Conservation (phyloP, 495 filamentous ascomycete species). For the Physcia stellaris region DNA sequence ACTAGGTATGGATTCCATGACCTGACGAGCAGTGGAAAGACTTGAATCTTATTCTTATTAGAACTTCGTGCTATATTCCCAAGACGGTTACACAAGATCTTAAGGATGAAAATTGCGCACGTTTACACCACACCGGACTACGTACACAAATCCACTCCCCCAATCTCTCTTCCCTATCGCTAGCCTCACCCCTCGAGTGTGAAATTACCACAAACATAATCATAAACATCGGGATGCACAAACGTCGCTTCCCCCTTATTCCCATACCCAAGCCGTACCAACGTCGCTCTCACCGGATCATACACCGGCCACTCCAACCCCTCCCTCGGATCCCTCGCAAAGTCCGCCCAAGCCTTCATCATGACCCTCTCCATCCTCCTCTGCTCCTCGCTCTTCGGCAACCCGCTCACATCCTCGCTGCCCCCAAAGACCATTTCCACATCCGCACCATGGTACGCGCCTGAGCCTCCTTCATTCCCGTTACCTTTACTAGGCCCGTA, state of each 20-base stretch:
- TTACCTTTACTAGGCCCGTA: constrained; percentile 13
- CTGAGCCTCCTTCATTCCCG: constrained; percentile 16
- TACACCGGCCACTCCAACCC: constrained; percentile 18
- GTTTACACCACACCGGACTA: too few species aligned
- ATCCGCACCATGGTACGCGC: constrained; percentile 35
- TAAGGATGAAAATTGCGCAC: too few species aligned
- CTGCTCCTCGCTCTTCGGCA: constrained; percentile 19
- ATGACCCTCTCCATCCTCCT: constrained; percentile 21
- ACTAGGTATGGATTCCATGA: too few species aligned
- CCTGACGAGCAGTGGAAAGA: too few species aligned
- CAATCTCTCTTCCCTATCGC: too few species aligned
- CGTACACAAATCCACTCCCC: too few species aligned
- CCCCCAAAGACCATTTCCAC: constrained; percentile 36
- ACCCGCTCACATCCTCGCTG: constrained; percentile 22
- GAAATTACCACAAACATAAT: background rate
- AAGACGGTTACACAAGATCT: too few species aligned
- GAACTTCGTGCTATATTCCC: too few species aligned
- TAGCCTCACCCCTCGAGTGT: too few species aligned
- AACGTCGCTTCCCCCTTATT: background rate
- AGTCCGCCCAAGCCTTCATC: constrained; percentile 36
- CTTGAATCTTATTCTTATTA: too few species aligned
- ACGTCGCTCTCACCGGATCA: background rate
- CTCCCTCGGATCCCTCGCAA: constrained; percentile 33
- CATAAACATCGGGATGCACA: background rate
- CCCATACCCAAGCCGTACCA: constrained; percentile 1